These are phyloP conservation scores for Claviceps fusiformis DNA, from an alignment of 2,329 filamentous ascomycete genomes.

Conservation along the genomic window DNA sequence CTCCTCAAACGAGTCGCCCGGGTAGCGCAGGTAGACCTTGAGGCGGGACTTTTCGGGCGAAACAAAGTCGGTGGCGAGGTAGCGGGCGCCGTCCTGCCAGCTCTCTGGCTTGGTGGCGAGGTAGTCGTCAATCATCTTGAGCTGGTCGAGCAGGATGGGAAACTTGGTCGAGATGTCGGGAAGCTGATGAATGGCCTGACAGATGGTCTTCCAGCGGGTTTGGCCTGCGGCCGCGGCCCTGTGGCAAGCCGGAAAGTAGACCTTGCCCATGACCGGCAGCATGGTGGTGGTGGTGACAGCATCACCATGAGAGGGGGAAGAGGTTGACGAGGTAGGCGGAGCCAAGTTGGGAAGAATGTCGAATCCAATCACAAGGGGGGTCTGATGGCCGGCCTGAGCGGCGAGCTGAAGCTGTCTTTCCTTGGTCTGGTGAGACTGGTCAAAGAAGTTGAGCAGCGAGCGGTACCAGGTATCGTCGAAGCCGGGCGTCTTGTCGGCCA, in stretches of 20 bases:
- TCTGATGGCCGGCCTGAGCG: neutral
- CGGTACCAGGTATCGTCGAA: neutral
- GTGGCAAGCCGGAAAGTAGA: neutral
- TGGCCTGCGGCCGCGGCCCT: neutral
- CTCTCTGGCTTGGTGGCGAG: neutral
- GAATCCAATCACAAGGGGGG: neutral
- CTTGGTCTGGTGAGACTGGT: neutral
- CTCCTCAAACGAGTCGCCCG: neutral
- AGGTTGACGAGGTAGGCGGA: neutral
- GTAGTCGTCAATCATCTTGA: neutral
- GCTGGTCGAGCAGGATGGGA: neutral
- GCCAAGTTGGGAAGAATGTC: neutral
- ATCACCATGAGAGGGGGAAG: neutral
- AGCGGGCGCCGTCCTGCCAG: neutral
- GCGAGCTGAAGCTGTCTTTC: neutral
- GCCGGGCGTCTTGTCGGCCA: neutral
- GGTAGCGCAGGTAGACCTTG: slow-evolving; percentile 1
- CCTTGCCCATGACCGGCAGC: neutral
- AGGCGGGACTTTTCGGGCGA: neutral
- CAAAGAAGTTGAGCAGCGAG: neutral
- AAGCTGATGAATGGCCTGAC: neutral
- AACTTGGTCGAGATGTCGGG: neutral
- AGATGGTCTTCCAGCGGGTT: neutral
- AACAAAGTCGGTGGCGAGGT: neutral
- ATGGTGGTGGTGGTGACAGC: too few relatives aligned